phyloP scores from a whole-genome alignment of 2,329 filamentous ascomycete species.

The Ophiobolus disseminans region DNA sequence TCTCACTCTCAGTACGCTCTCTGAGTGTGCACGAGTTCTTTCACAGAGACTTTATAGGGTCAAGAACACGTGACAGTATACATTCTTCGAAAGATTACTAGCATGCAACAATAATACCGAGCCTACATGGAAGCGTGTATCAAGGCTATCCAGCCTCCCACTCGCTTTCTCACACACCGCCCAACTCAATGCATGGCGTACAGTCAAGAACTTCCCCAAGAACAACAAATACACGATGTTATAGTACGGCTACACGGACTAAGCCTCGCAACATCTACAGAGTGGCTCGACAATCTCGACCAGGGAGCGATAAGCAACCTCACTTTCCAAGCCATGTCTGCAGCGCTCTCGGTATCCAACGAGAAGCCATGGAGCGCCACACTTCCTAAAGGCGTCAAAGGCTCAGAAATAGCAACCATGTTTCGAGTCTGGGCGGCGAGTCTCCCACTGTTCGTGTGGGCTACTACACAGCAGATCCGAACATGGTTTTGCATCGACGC shows the following conservation, averaged over 20 bases:
- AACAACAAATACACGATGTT: constrained; percentile 25
- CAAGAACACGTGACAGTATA: no score
- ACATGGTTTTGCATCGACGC: constrained; percentile 3
- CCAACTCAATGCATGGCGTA: constrained; percentile 29
- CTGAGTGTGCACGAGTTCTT: no score
- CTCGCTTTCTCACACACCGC: constrained; percentile 29
- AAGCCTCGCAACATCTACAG: constrained; percentile 19
- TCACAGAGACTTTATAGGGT: no score
- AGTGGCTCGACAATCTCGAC: constrained; percentile 22
- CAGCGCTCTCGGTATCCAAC: constrained; percentile 8
- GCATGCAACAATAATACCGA: no score
- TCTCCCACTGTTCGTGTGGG: constrained; percentile 21
- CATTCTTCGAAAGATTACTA: no score
- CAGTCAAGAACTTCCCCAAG: constrained; percentile 31
- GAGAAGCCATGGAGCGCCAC: constrained; percentile 24
- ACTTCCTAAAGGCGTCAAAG: constrained; percentile 6
- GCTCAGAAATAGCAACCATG: constrained; percentile 18
- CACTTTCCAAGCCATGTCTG: constrained; percentile 25
- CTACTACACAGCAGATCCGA: constrained; percentile 20
- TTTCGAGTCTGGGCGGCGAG: constrained; percentile 24
- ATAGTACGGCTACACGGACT: constrained; percentile 25
- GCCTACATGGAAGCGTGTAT: no score
- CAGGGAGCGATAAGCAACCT: constrained; percentile 23
- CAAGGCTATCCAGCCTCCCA: constrained; percentile 14
- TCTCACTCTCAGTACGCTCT: no score